Evolutionary conservation across 495 filamentous ascomycete species (phyloP), one percentile per base, ranked within the genome.

Genomic region (Penicillium maclennaniae): DNA sequence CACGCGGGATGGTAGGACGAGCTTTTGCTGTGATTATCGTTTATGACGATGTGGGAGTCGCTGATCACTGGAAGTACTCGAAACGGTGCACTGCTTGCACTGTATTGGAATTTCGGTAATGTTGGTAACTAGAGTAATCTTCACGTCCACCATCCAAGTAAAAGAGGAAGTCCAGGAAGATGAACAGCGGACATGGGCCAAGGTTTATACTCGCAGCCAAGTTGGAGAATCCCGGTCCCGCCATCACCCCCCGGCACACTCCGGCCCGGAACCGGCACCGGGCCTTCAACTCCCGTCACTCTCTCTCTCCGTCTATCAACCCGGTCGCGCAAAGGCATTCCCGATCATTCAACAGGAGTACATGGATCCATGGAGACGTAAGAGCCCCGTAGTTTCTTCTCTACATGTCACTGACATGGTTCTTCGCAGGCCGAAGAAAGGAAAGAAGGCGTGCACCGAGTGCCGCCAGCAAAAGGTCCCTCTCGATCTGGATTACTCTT

Each of bases 381-480:
- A 21, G 51, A 25, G n/a, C 4, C 16, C 17, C 16, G 25, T 19
- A 36, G 3, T 43, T n/a, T 36, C 9, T 52, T 27, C n/a, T 52
- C 10, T 27, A 19, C 27, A 38, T 9, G 19, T 20, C 23, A 28
- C 42, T 65, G 44, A 62, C 44, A 54, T 56, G 45, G 26, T 7
- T 1, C 34, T 28, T 20, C 47, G 45, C 44, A 66, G 58, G 51
- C 68, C 75, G 41, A 70, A 65, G 61, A 66, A 71, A 42, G 63
- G 62, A 25, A 76, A 72, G 55, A 75, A 70, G 50, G 73, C 73
- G 28, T 76, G 71, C 55, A 75, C 71, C 2, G 67, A 74, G 51
- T 76, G 73, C 59, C 66, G 71, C 25, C 73, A 76, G 55, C 73
- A 76, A 52, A 76, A 76, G 67, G 71, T 70, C 4, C 14, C 31